Percentiles rank a stretch among this genome's conserved stretches.
Evolutionary conservation across 352 stramenopile species (phyloP).

Genomic region (Blastocystis sp.): DNA sequence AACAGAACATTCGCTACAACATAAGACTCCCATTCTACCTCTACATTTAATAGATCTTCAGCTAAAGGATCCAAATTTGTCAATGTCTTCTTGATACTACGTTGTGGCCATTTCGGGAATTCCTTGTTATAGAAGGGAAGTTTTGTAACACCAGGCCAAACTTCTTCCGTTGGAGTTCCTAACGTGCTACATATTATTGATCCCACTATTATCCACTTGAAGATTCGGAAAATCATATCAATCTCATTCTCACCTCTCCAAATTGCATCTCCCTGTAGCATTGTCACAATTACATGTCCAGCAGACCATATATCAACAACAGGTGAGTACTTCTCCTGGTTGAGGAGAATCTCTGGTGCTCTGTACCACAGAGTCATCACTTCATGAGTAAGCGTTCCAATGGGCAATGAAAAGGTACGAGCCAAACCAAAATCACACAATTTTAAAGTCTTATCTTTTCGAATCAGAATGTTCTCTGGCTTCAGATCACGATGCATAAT

Average conservation of each 20-base stretch:
- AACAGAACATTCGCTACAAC: constrained; percentile 58
- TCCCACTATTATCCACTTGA: background rate
- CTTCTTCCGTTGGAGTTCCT: constrained; percentile 87
- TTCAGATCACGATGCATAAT: constrained; percentile 89
- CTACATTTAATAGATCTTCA: constrained; percentile 56
- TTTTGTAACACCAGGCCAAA: constrained; percentile 89
- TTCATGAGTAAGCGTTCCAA: constrained; percentile 93
- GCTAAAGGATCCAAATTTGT: constrained; percentile 40
- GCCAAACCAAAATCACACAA: constrained; percentile 96
- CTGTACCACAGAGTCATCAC: constrained; percentile 98
- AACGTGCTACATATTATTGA: constrained; percentile 71
- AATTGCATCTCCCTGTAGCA: constrained; percentile 77
- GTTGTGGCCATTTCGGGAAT: constrained; percentile 91
- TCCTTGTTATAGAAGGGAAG: constrained; percentile 91
- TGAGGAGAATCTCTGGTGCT: constrained; percentile 91
- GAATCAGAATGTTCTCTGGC: constrained; percentile 92
- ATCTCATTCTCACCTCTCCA: constrained; percentile 86
- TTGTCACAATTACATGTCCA: constrained; percentile 77
- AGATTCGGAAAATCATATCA: constrained; percentile 61
- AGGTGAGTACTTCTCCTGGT: constrained; percentile 83
- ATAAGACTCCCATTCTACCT: background rate
- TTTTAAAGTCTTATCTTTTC: constrained; percentile 83
- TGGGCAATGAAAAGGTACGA: constrained; percentile 87
- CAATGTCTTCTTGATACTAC: constrained; percentile 56
- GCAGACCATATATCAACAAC: constrained; percentile 83